Conservation (phyloP, 805 yeast species). For the Teunomyces gatunensis region DNA sequence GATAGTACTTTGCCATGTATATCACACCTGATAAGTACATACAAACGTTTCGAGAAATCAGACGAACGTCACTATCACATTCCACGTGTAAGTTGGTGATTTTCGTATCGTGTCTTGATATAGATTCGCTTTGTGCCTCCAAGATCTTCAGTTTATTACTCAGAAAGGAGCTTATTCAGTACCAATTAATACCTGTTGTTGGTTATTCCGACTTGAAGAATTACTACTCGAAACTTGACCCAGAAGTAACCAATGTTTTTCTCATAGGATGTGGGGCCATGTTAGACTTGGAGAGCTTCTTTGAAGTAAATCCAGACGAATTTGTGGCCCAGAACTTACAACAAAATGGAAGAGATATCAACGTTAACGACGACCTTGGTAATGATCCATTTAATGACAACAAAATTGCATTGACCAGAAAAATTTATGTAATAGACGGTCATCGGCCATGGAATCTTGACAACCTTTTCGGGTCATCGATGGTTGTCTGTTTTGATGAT, state of each 20-base stretch:
- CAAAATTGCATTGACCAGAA: constrained; percentile 40
- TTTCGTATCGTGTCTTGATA: constrained; percentile 85
- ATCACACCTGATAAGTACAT: constrained; percentile 69
- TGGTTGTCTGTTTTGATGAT: constrained; percentile 82
- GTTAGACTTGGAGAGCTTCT: constrained; percentile 75
- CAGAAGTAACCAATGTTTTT: constrained; percentile 70
- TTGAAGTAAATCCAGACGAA: constrained; percentile 59
- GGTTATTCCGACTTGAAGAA: constrained; percentile 78
- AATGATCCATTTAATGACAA: constrained; percentile 12
- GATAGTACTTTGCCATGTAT: constrained; percentile 53
- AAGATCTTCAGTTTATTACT: constrained; percentile 68
- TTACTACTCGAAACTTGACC: constrained; percentile 65
- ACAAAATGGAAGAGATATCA: constrained; percentile 18
- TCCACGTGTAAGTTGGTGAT: constrained; percentile 87
- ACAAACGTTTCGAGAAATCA: constrained; percentile 63
- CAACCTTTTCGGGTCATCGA: constrained; percentile 79
- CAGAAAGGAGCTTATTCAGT: constrained; percentile 79
- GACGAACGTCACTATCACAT: constrained; percentile 75
- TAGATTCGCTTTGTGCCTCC: constrained; percentile 90
- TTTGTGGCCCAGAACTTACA: constrained; percentile 29
- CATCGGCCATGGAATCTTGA: constrained; percentile 97
- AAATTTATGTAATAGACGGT: constrained; percentile 82
- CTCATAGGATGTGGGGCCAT: constrained; percentile 92
- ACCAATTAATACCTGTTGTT: constrained; percentile 86
- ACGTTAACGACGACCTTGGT: constrained; percentile 20